Base-by-base conservation (phyloP, 805 yeast species). In the Scheffersomyces coipomensis region DNA sequence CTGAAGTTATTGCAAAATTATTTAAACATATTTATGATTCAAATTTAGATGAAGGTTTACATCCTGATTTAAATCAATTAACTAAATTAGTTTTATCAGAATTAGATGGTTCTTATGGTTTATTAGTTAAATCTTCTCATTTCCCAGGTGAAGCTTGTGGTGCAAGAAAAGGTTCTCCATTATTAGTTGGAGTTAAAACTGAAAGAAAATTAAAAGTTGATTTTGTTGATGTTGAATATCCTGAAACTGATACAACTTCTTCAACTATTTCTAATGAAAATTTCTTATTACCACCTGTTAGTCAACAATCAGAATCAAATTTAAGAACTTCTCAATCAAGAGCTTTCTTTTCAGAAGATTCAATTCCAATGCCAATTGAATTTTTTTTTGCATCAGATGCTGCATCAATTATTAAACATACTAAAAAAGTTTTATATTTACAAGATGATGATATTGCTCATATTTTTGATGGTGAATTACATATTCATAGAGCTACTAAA, bases 371-470 rank as follows among this genome's bases (percentile, higher is more conserved):
- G 73, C 96, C 98, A 35, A 86, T 91, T 37, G 99, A 93, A 71
- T 91, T 91, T 64, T 93, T 89, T 71, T 76, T 93, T 47, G 89
- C 97, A 11, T 89, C 97, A 19, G 99, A 93, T 70, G 96, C 99
- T 26, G 86, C 98, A 12, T 90, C 99, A 17, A 96, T 93, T 35
- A 77, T 93, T 41, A 91, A 90, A 67, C 96, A 93, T 71, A 93
- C 99, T 55, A 93, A 90, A 71, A 93, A 93, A 70, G 99, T 93
- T 22, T 75, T 93, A 55, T 91, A 87, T 68, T 76, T 93, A 58
- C 98, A 93, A 71, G 99, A 93, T 66, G 97, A 93, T 60, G 99
- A 93, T 68, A 89, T 93, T 64, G 99, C 97, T 29, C 99, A 93
- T 65, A 89, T 93, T 51, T 89, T 85, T 64, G 96, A 89, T 59